These are phyloP conservation scores for Penicillium freii DNA, from an alignment of 2,329 filamentous ascomycete genomes.

Conservation along the genomic window DNA sequence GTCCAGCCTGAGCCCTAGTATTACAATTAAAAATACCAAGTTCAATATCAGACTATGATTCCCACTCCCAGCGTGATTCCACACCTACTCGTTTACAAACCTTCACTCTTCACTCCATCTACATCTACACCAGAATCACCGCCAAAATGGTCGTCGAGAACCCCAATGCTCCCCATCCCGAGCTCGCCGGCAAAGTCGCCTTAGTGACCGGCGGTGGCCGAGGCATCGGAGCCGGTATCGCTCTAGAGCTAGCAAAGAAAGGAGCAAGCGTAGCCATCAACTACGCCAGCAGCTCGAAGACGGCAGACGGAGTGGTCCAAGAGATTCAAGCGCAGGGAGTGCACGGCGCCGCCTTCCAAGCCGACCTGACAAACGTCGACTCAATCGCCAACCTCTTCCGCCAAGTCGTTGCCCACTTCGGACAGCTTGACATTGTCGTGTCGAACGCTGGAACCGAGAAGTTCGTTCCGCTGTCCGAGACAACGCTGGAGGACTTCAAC, in stretches of 20 bases:
- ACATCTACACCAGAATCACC: not conserved
- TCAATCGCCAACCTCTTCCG: constrained; percentile 65
- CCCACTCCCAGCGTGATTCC: not conserved
- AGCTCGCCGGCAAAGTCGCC: constrained; percentile 39
- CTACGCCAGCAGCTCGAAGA: constrained; percentile 58
- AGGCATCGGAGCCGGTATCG: constrained; percentile 44
- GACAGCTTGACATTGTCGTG: constrained; percentile 30
- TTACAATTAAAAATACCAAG: not conserved
- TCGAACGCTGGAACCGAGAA: constrained; percentile 56
- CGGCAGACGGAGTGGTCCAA: constrained; percentile 64
- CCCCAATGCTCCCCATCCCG: constrained; percentile 11
- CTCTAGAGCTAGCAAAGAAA: constrained; percentile 41
- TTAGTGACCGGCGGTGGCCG: constrained; percentile 39
- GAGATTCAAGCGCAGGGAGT: constrained; percentile 64
- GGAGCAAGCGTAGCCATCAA: constrained; percentile 44
- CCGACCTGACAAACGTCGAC: constrained; percentile 64
- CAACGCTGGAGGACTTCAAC: constrained; percentile 39
- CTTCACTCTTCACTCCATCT: not conserved
- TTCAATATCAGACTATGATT: constrained; percentile 1
- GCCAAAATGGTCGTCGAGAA: constrained; percentile 19
- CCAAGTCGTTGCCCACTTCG: constrained; percentile 59
- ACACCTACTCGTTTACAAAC: not conserved
- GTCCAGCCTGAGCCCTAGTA: not conserved
- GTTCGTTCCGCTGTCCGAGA: constrained; percentile 27
- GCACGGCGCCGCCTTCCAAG: constrained; percentile 64